phyloP scores from a whole-genome alignment of 1,284 basidiomycete species.

The Leccinum insolens region DNA sequence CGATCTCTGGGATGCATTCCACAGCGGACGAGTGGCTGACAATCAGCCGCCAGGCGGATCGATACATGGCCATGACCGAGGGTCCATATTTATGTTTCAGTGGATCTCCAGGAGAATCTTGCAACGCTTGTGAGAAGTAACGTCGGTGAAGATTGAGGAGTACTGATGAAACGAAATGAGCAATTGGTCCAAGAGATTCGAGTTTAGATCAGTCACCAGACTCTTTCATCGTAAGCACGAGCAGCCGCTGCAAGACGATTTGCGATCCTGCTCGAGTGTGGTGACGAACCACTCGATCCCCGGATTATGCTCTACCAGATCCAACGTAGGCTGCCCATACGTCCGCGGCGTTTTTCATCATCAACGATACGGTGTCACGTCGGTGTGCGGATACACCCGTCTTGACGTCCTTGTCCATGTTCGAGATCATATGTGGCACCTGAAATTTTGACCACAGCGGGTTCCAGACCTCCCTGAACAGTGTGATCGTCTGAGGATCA shows the following conservation, averaged over 20 bases:
- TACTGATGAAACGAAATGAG: constrained; percentile 39
- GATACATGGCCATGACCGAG: constrained; percentile 71
- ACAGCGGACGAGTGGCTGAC: constrained; percentile 48
- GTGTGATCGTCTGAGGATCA: too few relatives aligned
- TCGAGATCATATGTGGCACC: too few relatives aligned
- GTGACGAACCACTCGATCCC: too few relatives aligned
- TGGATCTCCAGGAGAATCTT: constrained; percentile 57
- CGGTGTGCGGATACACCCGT: too few relatives aligned
- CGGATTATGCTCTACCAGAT: too few relatives aligned
- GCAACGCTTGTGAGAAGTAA: constrained; percentile 68
- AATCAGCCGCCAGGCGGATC: constrained; percentile 67
- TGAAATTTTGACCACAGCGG: too few relatives aligned
- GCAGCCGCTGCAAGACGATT: constrained; percentile 46
- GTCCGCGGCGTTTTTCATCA: too few relatives aligned
- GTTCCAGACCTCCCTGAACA: too few relatives aligned
- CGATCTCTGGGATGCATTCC: constrained; percentile 40
- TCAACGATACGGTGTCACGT: too few relatives aligned
- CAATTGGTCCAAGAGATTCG: constrained; percentile 4
- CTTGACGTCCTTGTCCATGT: too few relatives aligned
- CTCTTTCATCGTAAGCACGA: constrained; percentile 58
- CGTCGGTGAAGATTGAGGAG: constrained; percentile 68
- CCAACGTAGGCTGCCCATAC: too few relatives aligned
- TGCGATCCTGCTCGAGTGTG: constrained; percentile 19
- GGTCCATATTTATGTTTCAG: constrained; percentile 63
- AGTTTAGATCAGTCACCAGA: constrained; percentile 44